phyloP scores from a whole-genome alignment of 768 basidiomycete species.

The Boletus bicolor region DNA sequence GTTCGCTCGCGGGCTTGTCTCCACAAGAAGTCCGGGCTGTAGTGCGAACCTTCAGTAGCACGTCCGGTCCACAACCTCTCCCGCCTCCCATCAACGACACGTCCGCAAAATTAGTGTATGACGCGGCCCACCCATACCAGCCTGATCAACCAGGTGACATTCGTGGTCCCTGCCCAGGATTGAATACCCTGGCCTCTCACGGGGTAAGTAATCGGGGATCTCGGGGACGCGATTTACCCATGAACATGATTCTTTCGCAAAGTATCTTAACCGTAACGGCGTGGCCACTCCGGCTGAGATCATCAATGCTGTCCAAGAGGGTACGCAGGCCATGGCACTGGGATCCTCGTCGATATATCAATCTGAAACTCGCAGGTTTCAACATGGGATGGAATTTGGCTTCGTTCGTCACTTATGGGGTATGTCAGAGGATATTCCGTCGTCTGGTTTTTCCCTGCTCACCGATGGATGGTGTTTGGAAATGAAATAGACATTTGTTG shows the following conservation, averaged over 20 bases:
- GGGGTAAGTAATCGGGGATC: conserved; percentile 15
- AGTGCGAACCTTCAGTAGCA: conserved; percentile 12
- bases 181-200: conserved; percentile 27
- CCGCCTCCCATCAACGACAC: conserved; percentile 24
- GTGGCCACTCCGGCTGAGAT: conserved; percentile 24
- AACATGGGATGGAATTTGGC: conserved; percentile 26
- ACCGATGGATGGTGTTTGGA: neutral
- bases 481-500: conserved; percentile 19
- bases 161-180: conserved; percentile 25
- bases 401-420: conserved; percentile 20
- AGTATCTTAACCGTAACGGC: conserved; percentile 21
- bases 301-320: conserved; percentile 25
- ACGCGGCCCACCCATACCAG: conserved; percentile 16
- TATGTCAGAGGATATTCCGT: neutral
- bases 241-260: neutral
- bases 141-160: conserved; percentile 19
- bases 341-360: neutral
- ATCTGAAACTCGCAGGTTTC: conserved; percentile 11
- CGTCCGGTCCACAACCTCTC: conserved; percentile 22
- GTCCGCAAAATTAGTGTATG: conserved; percentile 23
- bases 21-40: conserved; percentile 14
- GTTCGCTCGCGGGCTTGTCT: conserved; percentile 22
- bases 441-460: neutral
- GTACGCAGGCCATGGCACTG: neutral
- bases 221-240: neutral